phyloP scores from a whole-genome alignment of 352 stramenopile genomes.

The Phytophthora hybrid region DNA sequence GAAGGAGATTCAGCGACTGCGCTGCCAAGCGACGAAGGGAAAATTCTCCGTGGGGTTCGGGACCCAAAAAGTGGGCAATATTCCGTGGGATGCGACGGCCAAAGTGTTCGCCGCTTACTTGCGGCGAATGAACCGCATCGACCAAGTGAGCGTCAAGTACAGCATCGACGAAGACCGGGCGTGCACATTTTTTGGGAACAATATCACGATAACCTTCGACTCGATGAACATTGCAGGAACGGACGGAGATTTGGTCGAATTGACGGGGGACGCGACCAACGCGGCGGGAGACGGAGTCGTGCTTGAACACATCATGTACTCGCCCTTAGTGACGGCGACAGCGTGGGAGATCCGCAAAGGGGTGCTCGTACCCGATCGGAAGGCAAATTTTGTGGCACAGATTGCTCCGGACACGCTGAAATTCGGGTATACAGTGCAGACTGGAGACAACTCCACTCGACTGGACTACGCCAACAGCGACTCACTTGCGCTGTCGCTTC shows the following conservation, averaged over 20 bases:
- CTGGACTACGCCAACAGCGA: conserved; percentile 83
- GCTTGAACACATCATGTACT: conserved; percentile 54
- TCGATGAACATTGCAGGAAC: conserved; percentile 71
- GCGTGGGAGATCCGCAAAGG: conserved; percentile 80
- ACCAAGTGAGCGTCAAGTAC: conserved; percentile 67
- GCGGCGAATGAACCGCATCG: conserved; percentile 69
- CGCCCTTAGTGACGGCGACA: conserved; percentile 46
- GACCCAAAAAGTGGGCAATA: conserved; percentile 63
- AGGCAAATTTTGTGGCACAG: conserved; percentile 45
- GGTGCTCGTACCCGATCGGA: conserved; percentile 43
- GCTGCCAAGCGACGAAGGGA: conserved; percentile 65
- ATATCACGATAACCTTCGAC: conserved; percentile 82
- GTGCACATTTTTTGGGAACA: conserved; percentile 85
- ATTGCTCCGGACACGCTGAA: conserved; percentile 49
- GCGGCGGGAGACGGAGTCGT: conserved; percentile 44
- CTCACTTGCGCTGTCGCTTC: conserved; percentile 55
- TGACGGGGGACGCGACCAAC: conserved; percentile 67
- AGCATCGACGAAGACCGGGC: conserved; percentile 62
- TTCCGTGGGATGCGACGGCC: conserved; percentile 64
- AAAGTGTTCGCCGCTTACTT: conserved; percentile 60
- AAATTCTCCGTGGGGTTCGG: conserved; percentile 75
- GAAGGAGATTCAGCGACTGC: conserved; percentile 69
- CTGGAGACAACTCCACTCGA: conserved; percentile 59
- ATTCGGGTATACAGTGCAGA: conserved; percentile 72
- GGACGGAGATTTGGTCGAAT: conserved; percentile 72